Base-by-base conservation (phyloP, 164 flowering plant species). In the Aristolochia californica region DNA sequence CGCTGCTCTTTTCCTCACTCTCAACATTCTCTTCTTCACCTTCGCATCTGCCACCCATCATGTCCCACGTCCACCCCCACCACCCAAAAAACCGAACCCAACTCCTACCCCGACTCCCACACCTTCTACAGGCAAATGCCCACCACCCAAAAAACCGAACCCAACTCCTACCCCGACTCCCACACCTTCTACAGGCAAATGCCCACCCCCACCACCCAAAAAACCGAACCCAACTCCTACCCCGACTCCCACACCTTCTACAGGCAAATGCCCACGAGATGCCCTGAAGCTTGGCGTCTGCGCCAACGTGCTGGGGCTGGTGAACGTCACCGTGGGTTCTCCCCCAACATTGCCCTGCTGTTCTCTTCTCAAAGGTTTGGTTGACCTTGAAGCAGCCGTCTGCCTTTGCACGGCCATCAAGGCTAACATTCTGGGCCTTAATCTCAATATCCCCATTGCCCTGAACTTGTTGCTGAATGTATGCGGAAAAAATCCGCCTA, bases 321-420 rank as follows among this genome's bases (percentile, higher is more conserved):
- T 79, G 12, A 66, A 72, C 43, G 49, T 66, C 18, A 62, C 70
- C 2, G 23, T 82, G 0, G 91, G 86, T 2, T 17, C 22, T 20
- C 83, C 84, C 5, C 73, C 83, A 0, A 57, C 48, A 13, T 22
- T 50, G 1, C 84, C 85, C 30, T 85, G 88, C 62, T 82, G 88
- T 71, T 43, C 63, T 15, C 80, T 82, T 64, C 55, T 84, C 28
- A 9, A 71, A 27, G 91, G 87, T 52, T 80, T 84, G 15, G 81
- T 40, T 1, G 81, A 82, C 59, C 73, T 79, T 5, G 87, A 84
- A 48, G 87, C 84, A 0, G 85, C 87, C 2, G 67, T 78, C 8
- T 82, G 87, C 77, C 84, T 82, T 28, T 82, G 87, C 77, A 77
- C 81, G 43, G 81, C 78, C 59, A 71, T 84, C 26, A 84, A 62